These are phyloP conservation scores for Fomitopsis serialis DNA, from an alignment of 768 basidiomycete genomes.

Conservation along the genomic window DNA sequence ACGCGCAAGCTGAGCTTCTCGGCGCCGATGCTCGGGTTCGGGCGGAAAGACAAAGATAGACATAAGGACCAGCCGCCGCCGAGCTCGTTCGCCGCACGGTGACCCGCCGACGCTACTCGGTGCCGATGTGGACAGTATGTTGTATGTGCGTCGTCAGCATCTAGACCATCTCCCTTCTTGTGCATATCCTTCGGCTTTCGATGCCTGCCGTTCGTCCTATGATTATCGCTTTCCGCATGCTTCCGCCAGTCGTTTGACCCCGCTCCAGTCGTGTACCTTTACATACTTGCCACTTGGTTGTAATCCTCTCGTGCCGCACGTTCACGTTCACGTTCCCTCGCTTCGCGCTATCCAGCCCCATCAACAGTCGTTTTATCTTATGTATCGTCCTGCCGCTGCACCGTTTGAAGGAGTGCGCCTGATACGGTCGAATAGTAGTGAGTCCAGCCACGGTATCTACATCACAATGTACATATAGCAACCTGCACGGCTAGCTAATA, in stretches of 20 bases:
- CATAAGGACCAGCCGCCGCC: conserved; percentile 24
- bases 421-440: too few species aligned
- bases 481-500: not conserved
- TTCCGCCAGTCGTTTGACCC: not conserved
- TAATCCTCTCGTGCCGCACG: not conserved
- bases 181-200: conserved; percentile 8
- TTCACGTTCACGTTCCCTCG: not conserved
- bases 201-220: conserved; percentile 8
- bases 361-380: too few species aligned
- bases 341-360: too few species aligned
- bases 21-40: conserved; percentile 49
- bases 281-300: not conserved
- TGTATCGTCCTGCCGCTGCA: not conserved
- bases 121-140: not conserved
- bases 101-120: not conserved
- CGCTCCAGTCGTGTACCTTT: not conserved
- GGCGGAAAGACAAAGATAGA: conserved; percentile 49
- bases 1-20: conserved; percentile 67
- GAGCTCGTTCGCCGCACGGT: conserved; percentile 8
- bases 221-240: conserved; percentile 5
- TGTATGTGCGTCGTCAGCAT: not conserved
- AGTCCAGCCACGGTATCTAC: too few species aligned
- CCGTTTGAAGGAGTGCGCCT: too few species aligned
- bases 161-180: not conserved
- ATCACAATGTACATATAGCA: conserved; percentile 2